phyloP scores from a whole-genome alignment of 805 yeast species.

The Saccharomycopsis amapae region DNA sequence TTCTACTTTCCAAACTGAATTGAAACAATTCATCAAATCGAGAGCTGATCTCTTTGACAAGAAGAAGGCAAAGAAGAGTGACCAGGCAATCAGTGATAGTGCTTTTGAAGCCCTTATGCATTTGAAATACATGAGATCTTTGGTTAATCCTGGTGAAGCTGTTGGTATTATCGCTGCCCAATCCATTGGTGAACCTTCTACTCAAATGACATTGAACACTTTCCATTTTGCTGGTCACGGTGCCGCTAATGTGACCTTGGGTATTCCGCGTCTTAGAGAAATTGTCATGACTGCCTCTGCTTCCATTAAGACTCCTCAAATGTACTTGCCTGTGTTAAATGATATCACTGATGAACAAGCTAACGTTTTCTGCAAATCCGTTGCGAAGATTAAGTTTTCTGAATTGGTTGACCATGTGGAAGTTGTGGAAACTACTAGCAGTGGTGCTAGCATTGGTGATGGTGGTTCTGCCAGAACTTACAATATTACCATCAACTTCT shows the following conservation, averaged over 20 bases:
- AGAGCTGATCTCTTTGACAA: slow-evolving; percentile 50
- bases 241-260: slow-evolving; percentile 98
- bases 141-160: slow-evolving; percentile 93
- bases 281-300: slow-evolving; percentile 99
- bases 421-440: slow-evolving; percentile 84
- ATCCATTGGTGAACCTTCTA: slow-evolving; percentile 98
- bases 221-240: slow-evolving; percentile 99
- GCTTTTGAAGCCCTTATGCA: slow-evolving; percentile 96
- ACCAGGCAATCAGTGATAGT: slow-evolving; percentile 36
- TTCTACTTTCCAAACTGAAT: slow-evolving; percentile 74
- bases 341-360: slow-evolving; percentile 85
- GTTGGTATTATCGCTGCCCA: slow-evolving; percentile 98
- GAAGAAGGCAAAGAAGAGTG: slow-evolving; percentile 34
- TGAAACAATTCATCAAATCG: slow-evolving; percentile 59
- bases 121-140: slow-evolving; percentile 93
- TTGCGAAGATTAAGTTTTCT: slow-evolving; percentile 75
- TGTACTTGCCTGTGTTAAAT: slow-evolving; percentile 79
- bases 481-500: slow-evolving; percentile 67
- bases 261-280: slow-evolving; percentile 99
- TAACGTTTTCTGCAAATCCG: slow-evolving; percentile 85
- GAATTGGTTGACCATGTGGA: slow-evolving; percentile 81
- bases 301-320: slow-evolving; percentile 95
- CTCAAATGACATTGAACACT: slow-evolving; percentile 96
- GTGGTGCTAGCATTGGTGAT: slow-evolving; percentile 36
- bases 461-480: slow-evolving; percentile 60